Evolutionary conservation across 2,329 filamentous ascomycete species (phyloP).

Genomic region (Truncatella angustata): DNA sequence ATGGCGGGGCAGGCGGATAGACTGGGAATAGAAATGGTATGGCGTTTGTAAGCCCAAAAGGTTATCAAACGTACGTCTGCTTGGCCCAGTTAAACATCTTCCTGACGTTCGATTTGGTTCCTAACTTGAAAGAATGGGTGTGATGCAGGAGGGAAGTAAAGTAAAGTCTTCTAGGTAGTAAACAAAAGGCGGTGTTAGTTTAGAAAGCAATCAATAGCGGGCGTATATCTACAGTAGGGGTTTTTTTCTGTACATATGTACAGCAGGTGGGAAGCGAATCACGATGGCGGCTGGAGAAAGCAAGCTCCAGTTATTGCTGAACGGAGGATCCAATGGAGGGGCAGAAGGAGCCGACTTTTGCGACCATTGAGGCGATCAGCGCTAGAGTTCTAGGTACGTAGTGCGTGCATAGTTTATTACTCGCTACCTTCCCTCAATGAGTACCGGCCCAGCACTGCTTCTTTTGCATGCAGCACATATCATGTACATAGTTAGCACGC

Average conservation of each 20-base stretch:
- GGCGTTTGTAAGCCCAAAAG: background rate
- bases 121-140: background rate
- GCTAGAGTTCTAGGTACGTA: too few relatives aligned
- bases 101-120: slow-evolving; percentile 14
- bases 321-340: background rate
- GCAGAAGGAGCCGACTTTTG: background rate
- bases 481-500: too few relatives aligned
- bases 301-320: slow-evolving; percentile 5
- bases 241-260: background rate
- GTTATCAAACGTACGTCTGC: slow-evolving; percentile 73
- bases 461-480: too few relatives aligned
- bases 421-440: too few relatives aligned
- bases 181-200: slow-evolving; percentile 6
- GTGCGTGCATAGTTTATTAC: too few relatives aligned
- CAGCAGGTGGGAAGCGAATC: background rate
- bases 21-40: background rate
- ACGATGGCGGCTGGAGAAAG: background rate
- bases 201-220: background rate
- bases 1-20: slow-evolving; percentile 5
- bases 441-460: too few relatives aligned
- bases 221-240: background rate
- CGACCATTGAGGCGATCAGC: too few relatives aligned
- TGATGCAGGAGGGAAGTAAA: background rate
- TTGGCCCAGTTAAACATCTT: slow-evolving; percentile 94
- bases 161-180: background rate